Conservation (phyloP, 768 basidiomycete genomes). For the Pleurotus giganteus region DNA sequence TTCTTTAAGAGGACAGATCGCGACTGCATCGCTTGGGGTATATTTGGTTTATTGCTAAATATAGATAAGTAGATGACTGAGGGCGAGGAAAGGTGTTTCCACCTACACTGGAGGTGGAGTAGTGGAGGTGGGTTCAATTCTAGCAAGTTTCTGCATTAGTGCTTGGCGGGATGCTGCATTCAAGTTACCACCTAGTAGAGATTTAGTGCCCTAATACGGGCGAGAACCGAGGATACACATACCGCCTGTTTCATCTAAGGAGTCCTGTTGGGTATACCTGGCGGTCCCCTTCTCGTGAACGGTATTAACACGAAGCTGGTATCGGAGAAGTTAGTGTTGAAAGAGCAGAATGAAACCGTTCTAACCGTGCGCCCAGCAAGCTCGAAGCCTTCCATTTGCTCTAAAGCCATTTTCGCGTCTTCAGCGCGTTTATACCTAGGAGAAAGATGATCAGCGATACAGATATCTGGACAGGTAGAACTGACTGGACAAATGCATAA, state of each 20-base stretch:
- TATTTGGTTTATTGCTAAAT: constrained; percentile 68
- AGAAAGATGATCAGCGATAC: background rate
- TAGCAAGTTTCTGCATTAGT: constrained; percentile 99
- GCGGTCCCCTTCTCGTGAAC: constrained; percentile 88
- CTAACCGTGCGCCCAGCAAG: constrained; percentile 90
- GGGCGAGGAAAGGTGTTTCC: background rate
- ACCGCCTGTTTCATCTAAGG: constrained; percentile 91
- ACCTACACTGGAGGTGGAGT: constrained; percentile 64
- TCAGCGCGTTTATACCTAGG: constrained; percentile 83
- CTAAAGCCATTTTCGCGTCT: constrained; percentile 94
- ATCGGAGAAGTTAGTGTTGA: constrained; percentile 11
- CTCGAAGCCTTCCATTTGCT: constrained; percentile 99
- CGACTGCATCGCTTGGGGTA: constrained; percentile 86
- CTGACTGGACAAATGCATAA: constrained; percentile 96
- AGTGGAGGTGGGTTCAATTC: constrained; percentile 68
- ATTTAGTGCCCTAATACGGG: constrained; percentile 12
- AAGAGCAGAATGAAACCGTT: constrained; percentile 16
- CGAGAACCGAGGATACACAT: constrained; percentile 8
- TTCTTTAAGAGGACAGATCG: constrained; percentile 87
- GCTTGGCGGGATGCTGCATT: constrained; percentile 98
- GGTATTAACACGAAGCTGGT: constrained; percentile 83
- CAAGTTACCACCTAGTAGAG: constrained; percentile 81
- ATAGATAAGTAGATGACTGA: constrained; percentile 16
- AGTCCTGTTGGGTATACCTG: constrained; percentile 73
- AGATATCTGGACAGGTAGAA: constrained; percentile 10